Base-by-base conservation (phyloP, 371 early-diverging fungal species). In the Mucor piriformis region DNA sequence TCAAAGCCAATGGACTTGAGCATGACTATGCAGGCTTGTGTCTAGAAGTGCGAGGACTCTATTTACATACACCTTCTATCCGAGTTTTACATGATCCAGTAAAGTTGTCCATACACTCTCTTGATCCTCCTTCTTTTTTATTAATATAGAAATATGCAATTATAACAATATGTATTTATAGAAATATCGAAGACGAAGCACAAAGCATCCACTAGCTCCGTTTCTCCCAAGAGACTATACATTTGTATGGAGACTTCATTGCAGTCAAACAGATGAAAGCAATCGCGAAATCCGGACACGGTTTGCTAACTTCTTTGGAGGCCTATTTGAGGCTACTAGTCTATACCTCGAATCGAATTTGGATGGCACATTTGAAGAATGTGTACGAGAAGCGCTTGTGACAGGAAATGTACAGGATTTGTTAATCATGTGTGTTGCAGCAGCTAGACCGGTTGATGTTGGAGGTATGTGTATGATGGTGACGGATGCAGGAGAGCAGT, bases 111-210 rank as follows among this genome's bases (percentile, higher is more conserved):
- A 13, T 13, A 8, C 13, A 15, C 29, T 6, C 29, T 29, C 29
- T 29, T 29, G 18, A 18, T 1, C 1, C n/a, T 8, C 20, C 37
- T 3, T 12, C 37, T 1, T 37, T 37, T 37, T 37, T 37, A 10
- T 3, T 37, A 3, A 7, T 37, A 7, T 42, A 42, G 2, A 42
- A 18, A 18, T 5, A 8, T 29, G 29, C 8, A 29, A 29, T 29
- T 6, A 29, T 29, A 6, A 6, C 8, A 29, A 6, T 6, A 6
- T 29, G 8, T 16, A 42, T 42, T 42, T 43, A 24, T 52, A 79
- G 76, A 81, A 76, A 81, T 81, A 77, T 46, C 69, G 78, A 35
- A 50, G 81, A 37, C 67, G 81, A 57, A 77, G 76, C 35, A 81
- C 81, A 1, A 77, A 74, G 49, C 60, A 71, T 52, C 81, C 81